phyloP scores from a whole-genome alignment of 1,139 yeast species.

The Pichia inconspicua region DNA sequence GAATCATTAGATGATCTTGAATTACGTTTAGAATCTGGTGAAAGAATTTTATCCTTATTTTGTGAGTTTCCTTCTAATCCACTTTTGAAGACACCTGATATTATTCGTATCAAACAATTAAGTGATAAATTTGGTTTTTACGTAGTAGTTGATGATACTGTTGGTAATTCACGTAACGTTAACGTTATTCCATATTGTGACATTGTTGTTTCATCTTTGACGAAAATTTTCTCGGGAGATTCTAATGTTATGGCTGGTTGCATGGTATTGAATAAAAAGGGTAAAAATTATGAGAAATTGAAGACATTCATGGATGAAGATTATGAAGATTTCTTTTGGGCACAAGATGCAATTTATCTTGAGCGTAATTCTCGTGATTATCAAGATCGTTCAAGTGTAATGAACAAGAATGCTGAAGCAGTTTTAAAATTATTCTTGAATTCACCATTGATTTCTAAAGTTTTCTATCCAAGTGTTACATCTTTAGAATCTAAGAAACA shows the following conservation, averaged over 20 bases:
- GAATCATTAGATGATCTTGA: conserved; percentile 63
- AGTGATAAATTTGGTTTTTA: conserved; percentile 67
- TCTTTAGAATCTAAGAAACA: conserved; percentile 40
- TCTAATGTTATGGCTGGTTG: conserved; percentile 96
- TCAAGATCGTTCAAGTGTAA: conserved; percentile 55
- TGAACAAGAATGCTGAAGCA: conserved; percentile 57
- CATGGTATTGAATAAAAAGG: conserved; percentile 63
- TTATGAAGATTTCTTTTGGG: conserved; percentile 78
- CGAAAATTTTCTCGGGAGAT: conserved; percentile 91
- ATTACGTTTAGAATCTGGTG: conserved; percentile 51
- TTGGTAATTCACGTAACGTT: conserved; percentile 81
- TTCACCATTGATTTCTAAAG: conserved; percentile 46
- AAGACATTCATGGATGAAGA: conserved; percentile 44
- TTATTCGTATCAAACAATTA: conserved; percentile 52
- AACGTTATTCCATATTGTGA: conserved; percentile 80
- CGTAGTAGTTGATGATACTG: conserved; percentile 86
- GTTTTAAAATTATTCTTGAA: conserved; percentile 42
- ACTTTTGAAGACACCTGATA: conserved; percentile 72
- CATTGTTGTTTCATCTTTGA: conserved; percentile 76
- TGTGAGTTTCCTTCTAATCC: conserved; percentile 97
- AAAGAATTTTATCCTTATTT: conserved; percentile 60
- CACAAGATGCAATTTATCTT: conserved; percentile 84
- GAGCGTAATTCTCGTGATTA: conserved; percentile 93
- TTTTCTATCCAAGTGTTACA: conserved; percentile 63
- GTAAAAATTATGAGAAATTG: conserved; percentile 45